A percentile compares a stretch with the other conserved stretches of the same genome.
Conservation (phyloP, 169 alveolate species). For the Plasmodium gonderi region DNA sequence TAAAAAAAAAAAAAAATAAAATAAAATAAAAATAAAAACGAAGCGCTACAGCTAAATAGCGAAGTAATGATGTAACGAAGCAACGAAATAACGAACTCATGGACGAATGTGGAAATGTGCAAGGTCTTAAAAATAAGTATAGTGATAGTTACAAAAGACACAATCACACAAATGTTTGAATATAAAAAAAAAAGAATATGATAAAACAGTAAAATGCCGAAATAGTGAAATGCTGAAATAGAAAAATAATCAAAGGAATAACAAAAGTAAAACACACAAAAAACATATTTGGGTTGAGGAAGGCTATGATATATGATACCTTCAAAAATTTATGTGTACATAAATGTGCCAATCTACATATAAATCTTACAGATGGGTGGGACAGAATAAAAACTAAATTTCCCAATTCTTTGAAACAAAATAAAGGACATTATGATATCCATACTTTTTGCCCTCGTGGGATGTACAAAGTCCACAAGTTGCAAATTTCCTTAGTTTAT, state of each 20-base stretch:
- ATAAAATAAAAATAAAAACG: no score
- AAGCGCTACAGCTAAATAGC: not conserved
- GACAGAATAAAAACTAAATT: not conserved
- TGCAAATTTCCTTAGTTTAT: not conserved
- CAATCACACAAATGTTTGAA: slow-evolving; percentile 28
- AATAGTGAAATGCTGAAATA: not conserved
- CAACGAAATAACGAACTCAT: not conserved
- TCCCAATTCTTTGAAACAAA: not conserved
- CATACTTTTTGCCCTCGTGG: not conserved
- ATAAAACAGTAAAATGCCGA: not conserved
- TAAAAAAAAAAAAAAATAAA: not conserved
- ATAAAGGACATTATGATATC: not conserved
- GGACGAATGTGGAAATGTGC: not conserved
- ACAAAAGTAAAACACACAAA: not conserved
- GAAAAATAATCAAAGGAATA: not conserved
- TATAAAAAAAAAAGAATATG: not conserved
- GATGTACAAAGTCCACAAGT: not conserved
- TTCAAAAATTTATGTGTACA: not conserved
- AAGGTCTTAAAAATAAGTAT: slow-evolving; percentile 2
- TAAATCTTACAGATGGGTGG: not conserved
- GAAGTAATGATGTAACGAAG: no score
- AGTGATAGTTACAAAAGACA: slow-evolving; percentile 34
- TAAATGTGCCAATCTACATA: not conserved
- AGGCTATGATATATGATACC: not conserved
- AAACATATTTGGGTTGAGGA: not conserved